These are phyloP conservation scores for Petunia axillaris DNA, from an alignment of 257 asterid genomes.

Conservation along the genomic window DNA sequence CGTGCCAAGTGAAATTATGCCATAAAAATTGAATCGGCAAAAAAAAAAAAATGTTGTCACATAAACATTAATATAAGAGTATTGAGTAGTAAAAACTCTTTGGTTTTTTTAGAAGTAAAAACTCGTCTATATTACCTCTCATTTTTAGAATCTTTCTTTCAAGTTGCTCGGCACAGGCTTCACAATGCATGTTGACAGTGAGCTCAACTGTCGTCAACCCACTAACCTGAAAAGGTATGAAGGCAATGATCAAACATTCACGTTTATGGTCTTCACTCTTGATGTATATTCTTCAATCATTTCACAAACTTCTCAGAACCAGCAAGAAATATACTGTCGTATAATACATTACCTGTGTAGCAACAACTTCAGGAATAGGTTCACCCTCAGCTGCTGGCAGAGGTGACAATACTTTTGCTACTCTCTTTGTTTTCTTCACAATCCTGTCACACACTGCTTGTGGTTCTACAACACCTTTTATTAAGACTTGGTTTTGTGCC, in stretches of 20 bases:
- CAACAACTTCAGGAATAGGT: conserved; percentile 65
- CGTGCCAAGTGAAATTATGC: no score
- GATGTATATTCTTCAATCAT: not conserved
- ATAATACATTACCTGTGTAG: conserved; percentile 56
- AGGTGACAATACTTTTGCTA: conserved; percentile 70
- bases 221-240: conserved; percentile 49
- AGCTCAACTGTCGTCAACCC: conserved; percentile 63
- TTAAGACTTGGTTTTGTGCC: conserved; percentile 68
- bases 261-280: not conserved
- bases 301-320: no score
- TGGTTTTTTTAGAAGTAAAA: no score
- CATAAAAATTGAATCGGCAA: no score
- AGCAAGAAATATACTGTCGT: not conserved
- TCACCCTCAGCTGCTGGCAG: conserved; percentile 67
- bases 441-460: conserved; percentile 65
- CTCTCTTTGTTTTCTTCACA: conserved; percentile 62
- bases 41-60: no score
- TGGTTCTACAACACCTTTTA: conserved; percentile 77
- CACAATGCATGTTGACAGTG: conserved; percentile 86
- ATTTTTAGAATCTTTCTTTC: conserved; percentile 81
- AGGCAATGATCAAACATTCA: not conserved
- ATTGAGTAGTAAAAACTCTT: no score
- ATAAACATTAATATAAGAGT: no score
- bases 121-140: no score
- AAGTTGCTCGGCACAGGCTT: conserved; percentile 83